Conservation (phyloP, 2,329 filamentous ascomycete genomes). For the Fusarium irregulare region DNA sequence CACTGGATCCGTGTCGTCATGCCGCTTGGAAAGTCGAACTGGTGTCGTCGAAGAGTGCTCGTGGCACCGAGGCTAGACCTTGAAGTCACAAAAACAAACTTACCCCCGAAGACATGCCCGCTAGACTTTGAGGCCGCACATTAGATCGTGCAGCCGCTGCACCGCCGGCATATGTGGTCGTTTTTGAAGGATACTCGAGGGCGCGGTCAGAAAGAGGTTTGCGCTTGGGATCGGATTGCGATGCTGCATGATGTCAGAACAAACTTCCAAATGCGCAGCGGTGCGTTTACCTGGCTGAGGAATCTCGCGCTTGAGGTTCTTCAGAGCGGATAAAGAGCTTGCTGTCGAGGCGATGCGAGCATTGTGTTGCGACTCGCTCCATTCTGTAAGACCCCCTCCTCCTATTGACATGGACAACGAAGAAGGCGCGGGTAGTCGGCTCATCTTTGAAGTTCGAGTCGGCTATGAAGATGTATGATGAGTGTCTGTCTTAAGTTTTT, state of each 20-base stretch:
- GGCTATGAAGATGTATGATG: conserved; percentile 33
- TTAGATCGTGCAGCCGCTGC: conserved; percentile 56
- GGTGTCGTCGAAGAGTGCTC: neutral
- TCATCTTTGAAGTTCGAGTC: conserved; percentile 48
- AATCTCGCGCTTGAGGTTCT: conserved; percentile 64
- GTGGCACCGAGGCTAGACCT: neutral
- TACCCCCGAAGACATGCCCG: conserved; percentile 48
- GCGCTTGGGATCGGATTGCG: conserved; percentile 69
- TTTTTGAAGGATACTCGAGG: conserved; percentile 60
- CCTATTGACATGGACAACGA: conserved; percentile 40
- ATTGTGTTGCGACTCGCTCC: conserved; percentile 71
- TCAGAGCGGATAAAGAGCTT: conserved; percentile 53
- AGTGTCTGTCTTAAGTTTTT: neutral
- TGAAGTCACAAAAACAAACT: conserved; percentile 17
- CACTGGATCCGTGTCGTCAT: neutral
- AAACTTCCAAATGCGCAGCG: neutral
- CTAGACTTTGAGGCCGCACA: conserved; percentile 59
- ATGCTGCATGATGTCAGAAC: conserved; percentile 53
- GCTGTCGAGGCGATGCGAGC: conserved; percentile 59
- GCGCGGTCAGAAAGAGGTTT: conserved; percentile 68
- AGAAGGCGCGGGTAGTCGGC: conserved; percentile 49
- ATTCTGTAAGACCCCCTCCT: conserved; percentile 61
- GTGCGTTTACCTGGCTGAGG: conserved; percentile 56
- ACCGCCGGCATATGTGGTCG: conserved; percentile 52
- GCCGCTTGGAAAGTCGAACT: neutral